Conservation (phyloP, 2,329 filamentous ascomycete species). For the Blumeria graminis region DNA sequence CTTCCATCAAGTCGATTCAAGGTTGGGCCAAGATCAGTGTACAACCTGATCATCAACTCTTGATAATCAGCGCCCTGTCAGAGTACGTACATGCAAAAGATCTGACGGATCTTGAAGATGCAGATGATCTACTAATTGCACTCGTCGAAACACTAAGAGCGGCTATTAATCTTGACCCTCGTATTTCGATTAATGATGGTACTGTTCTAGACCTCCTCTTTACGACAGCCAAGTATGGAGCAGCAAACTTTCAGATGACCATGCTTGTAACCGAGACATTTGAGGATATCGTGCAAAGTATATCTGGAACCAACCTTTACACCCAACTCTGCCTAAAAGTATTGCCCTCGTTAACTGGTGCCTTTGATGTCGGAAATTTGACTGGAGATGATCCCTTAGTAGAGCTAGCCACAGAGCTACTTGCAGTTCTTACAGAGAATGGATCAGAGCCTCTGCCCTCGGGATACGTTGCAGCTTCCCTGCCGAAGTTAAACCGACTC, state of each 20-base stretch:
- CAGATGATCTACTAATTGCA: constrained; percentile 77
- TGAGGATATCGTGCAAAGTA: constrained; percentile 54
- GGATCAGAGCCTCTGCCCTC: constrained; percentile 65
- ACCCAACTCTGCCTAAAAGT: constrained; percentile 63
- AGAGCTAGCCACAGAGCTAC: constrained; percentile 63
- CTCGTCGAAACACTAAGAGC: constrained; percentile 68
- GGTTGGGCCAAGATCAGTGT: constrained; percentile 29
- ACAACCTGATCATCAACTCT: constrained; percentile 32
- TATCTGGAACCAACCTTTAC: constrained; percentile 47
- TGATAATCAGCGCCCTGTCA: constrained; percentile 34
- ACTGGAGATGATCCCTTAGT: constrained; percentile 69
- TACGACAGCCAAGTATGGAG: constrained; percentile 66
- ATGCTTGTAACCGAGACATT: constrained; percentile 77
- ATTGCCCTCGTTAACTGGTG: constrained; percentile 64
- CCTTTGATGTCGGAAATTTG: constrained; percentile 68
- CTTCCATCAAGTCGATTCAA: constrained; percentile 72
- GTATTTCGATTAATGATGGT: constrained; percentile 46
- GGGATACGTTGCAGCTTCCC: constrained; percentile 61
- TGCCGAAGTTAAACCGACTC: constrained; percentile 69
- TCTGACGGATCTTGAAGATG: constrained; percentile 59
- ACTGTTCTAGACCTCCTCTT: constrained; percentile 69
- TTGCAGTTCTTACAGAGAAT: constrained; percentile 59
- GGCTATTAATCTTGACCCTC: constrained; percentile 56
- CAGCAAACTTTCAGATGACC: constrained; percentile 74
- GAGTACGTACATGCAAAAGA: constrained; percentile 63